These are phyloP conservation scores for Floccularia luteovirens DNA, from an alignment of 768 basidiomycete genomes.

Conservation along the genomic window DNA sequence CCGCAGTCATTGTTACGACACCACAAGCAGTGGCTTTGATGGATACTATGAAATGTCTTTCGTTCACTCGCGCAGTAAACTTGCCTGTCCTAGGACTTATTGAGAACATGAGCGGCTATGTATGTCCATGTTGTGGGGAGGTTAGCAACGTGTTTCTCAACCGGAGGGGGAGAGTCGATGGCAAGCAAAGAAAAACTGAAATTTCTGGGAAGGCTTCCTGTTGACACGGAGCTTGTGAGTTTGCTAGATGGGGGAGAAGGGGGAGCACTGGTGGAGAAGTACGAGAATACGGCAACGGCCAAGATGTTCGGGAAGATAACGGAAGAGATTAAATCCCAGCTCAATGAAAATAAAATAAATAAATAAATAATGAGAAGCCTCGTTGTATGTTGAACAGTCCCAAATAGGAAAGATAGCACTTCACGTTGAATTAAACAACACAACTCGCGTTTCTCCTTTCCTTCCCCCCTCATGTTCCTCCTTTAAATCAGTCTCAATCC, in stretches of 20 bases:
- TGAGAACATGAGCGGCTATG: conserved; percentile 99
- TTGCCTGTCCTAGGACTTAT: conserved; percentile 87
- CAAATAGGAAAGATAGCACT: conserved; percentile 20
- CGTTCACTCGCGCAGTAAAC: conserved; percentile 84
- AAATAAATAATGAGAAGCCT: conserved; percentile 15
- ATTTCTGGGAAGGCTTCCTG: conserved; percentile 86
- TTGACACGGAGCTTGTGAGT: conserved; percentile 86
- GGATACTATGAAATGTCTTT: conserved; percentile 94
- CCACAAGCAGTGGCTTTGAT: conserved; percentile 95
- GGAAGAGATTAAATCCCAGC: conserved; percentile 10
- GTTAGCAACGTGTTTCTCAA: conserved; percentile 92
- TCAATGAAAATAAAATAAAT: not conserved
- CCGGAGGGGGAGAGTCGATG: conserved; percentile 88
- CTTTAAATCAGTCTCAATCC: conserved; percentile 6
- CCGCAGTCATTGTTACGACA: conserved; percentile 90
- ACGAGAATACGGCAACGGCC: conserved; percentile 61
- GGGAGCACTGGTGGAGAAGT: conserved; percentile 52
- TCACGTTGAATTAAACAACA: conserved; percentile 15
- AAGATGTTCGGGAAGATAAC: conserved; percentile 60
- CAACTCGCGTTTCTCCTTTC: conserved; percentile 17
- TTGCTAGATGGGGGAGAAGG: conserved; percentile 65
- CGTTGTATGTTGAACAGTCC: conserved; percentile 21
- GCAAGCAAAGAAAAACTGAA: conserved; percentile 62
- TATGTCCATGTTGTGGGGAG: conserved; percentile 95
- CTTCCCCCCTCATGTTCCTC: conserved; percentile 10